phyloP scores from a whole-genome alignment of 768 basidiomycete genomes.

The Lactarius deliciosus region DNA sequence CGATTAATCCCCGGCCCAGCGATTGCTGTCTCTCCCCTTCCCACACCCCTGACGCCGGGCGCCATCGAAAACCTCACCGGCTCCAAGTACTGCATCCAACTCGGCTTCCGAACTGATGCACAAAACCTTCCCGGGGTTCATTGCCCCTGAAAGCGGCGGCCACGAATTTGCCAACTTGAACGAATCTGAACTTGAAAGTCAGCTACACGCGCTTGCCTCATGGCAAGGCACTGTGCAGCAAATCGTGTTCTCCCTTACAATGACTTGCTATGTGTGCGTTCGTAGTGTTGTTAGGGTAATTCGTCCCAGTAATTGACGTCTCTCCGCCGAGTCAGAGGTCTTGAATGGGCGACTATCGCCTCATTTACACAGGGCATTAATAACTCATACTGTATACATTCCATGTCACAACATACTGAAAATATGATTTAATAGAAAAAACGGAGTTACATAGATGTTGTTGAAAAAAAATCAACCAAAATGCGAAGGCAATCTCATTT shows the following conservation, averaged over 20 bases:
- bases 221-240: neutral
- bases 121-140: neutral
- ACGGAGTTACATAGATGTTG: no score
- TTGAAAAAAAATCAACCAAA: no score
- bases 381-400: no score
- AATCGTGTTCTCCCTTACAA: neutral
- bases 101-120: neutral
- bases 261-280: neutral
- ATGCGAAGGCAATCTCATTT: no score
- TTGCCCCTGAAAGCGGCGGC: neutral
- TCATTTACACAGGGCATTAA: no score
- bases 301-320: neutral
- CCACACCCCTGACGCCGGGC: slow-evolving; percentile 1
- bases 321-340: neutral
- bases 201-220: neutral
- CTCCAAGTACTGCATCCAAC: neutral
- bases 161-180: neutral
- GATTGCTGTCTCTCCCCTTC: neutral
- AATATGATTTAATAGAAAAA: no score
- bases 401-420: no score
- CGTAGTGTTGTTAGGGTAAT: neutral
- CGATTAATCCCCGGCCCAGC: neutral
- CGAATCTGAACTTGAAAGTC: neutral
- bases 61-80: neutral
- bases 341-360: neutral